phyloP scores from a whole-genome alignment of 495 filamentous ascomycete species.

The Diplogelasinospora grovesii region DNA sequence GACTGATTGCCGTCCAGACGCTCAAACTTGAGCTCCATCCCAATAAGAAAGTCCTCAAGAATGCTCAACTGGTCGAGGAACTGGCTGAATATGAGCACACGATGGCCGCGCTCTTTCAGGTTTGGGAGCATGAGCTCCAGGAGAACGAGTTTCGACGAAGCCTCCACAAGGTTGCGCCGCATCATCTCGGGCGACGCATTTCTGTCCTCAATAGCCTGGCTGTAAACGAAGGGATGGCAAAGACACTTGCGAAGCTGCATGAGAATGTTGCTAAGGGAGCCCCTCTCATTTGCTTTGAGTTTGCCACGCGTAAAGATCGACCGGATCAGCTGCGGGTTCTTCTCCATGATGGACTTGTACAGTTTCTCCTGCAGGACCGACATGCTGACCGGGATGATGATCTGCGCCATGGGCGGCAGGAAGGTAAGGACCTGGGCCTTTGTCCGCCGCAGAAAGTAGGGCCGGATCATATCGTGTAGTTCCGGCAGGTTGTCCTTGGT shows the following conservation, averaged over 20 bases:
- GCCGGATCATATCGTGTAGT: slow-evolving; percentile 78
- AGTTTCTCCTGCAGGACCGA: slow-evolving; percentile 85
- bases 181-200: slow-evolving; percentile 43
- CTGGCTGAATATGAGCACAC: slow-evolving; percentile 94
- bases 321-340: slow-evolving; percentile 82
- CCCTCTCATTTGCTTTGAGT: slow-evolving; percentile 60
- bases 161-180: slow-evolving; percentile 79
- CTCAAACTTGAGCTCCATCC: slow-evolving; percentile 60
- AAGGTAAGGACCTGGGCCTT: slow-evolving; percentile 86
- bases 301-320: slow-evolving; percentile 67
- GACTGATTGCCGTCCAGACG: slow-evolving; percentile 81
- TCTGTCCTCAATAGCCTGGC: slow-evolving; percentile 76
- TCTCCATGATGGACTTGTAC: slow-evolving; percentile 86
- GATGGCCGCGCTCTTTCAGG: slow-evolving; percentile 78
- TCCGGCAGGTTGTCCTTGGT: slow-evolving; percentile 71
- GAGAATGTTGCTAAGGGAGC: slow-evolving; percentile 84
- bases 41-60: slow-evolving; percentile 81
- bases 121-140: slow-evolving; percentile 88
- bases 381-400: slow-evolving; percentile 93
- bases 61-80: slow-evolving; percentile 85
- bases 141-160: slow-evolving; percentile 81
- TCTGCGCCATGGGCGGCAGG: slow-evolving; percentile 85
- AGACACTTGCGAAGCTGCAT: slow-evolving; percentile 94
- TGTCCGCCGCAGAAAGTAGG: slow-evolving; percentile 66
- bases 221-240: slow-evolving; percentile 95